Base-by-base conservation (phyloP, 2,329 filamentous ascomycete species). In the Neonectria sp. region DNA sequence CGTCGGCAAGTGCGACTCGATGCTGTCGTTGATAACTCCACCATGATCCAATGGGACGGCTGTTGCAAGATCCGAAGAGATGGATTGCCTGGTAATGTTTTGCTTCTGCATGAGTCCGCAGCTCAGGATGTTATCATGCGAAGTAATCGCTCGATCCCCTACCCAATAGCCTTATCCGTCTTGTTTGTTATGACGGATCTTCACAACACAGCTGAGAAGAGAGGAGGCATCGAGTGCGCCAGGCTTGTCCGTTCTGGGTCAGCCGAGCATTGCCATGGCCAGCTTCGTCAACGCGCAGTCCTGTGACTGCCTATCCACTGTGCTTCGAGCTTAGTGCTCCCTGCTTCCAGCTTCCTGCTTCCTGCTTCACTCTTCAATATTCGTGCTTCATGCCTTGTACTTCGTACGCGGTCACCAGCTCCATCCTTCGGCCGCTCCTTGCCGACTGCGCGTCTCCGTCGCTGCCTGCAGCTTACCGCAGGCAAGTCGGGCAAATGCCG, bases 391-490 rank as follows among this genome's bases (percentile, higher is more conserved):
- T 21, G 27, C 55, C 45, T 55, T 12, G 3, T 35, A n/a, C 46
- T 33, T 56, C 29, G 52, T 51, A 48, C 43, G 43, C 45, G 40
- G 52, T 33, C 43, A 40, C 35, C 15, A 40, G 21, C 21, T 21
- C 21, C 45, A 8, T 17, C 11, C 13, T 49, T 55, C n/a, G 6
- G 37, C 55, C 21, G 15, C 52, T 35, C 33, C 43, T 29, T 25
- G 37, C 27, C n/a, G 58, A 21, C 52, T 73, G 62, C 71, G 71
- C 70, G 56, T 67, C 68, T 43, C 43, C 35, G 15, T 63, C 52
- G 62, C 64, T 74, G 66, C 73, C 73, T 73, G 57, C 62, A 60
- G 56, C 58, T 55, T 59, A 49, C 60, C 21, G 55, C 60, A 49
- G 55, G 40, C 56, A 25, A 33, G 37, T 27, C 48, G 46, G 33